Evolutionary conservation across 1,284 basidiomycete genomes (phyloP), one percentile per base, ranked within the genome.

Genomic region (Abortiporus biennis): DNA sequence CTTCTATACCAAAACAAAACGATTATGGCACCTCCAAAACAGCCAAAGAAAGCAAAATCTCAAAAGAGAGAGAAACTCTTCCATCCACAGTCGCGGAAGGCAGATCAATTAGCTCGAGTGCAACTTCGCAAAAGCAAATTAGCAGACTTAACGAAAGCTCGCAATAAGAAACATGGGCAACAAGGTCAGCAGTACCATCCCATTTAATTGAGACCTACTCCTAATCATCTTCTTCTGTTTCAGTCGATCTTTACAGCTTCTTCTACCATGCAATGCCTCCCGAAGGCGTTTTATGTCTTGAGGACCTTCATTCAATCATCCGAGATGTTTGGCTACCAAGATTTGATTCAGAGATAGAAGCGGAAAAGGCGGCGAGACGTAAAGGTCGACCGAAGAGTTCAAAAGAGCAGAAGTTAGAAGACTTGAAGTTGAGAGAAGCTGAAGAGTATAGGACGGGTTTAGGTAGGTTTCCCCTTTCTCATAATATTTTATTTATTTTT

Each of bases 361-460:
- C 69, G 30, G 85, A 93, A 54, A 66, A 66, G 33, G 66, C 72
- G 0, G 66, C 74, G 16, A 69, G 91, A 35, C 66, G 91, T 42
- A 80, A 84, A 45, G 91, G 92, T 2, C 66, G 90, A 43, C 80
- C 91, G 31, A 92, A 90, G 64, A 80, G 77, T 47, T 65, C 69
- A 8, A 85, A 76, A 55, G 83, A 89, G 56, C 50, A 69, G 29
- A 81, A 82, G 52, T 58, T 93, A 31, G 86, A 92, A 59, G 87
- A 89, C 44, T 57, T 77, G 17, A 84, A 80, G 55, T 56, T 78
- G 40, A 68, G 73, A 39, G 91, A 93, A 56, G 53, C 60, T 12
- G 83, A 89, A 40, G 71, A 80, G 47, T 95, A 91, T 60, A 76
- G 85, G 38, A 86, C 87, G 5, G 91, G 91, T 2, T 72, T 94